Percentiles rank a stretch among this genome's conserved stretches.
phyloP scores from a whole-genome alignment of 1,139 yeast genomes.

The Pneumocystis jirovecii region DNA sequence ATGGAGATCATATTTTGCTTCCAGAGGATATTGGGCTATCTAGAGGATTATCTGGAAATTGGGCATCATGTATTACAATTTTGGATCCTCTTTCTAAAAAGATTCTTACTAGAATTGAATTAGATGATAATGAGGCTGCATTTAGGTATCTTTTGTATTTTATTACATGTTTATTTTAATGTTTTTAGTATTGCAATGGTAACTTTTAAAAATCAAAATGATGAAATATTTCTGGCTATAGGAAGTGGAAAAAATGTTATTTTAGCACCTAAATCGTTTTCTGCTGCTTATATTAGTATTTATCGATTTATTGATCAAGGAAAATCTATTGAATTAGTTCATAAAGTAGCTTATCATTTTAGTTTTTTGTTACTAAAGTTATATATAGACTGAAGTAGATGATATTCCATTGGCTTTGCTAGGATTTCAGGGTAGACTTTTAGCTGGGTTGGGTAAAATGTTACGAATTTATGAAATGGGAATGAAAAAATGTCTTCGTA shows the following conservation, averaged over 20 bases:
- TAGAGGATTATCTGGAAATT: constrained; percentile 18
- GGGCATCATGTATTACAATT: constrained; percentile 44
- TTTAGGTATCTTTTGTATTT: background rate
- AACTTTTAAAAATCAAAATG: constrained; percentile 26
- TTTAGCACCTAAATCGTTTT: constrained; percentile 27
- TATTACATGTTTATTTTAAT: background rate
- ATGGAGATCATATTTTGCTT: constrained; percentile 23
- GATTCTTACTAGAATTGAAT: constrained; percentile 30
- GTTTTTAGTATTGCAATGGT: constrained; percentile 24
- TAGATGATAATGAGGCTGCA: constrained; percentile 33
- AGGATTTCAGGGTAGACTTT: constrained; percentile 44
- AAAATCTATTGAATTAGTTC: constrained; percentile 35
- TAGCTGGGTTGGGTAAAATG: constrained; percentile 43
- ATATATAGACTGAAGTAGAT: constrained; percentile 35
- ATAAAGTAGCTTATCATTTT: constrained; percentile 23
- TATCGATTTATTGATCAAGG: constrained; percentile 31
- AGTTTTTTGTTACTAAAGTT: background rate
- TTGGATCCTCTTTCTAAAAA: constrained; percentile 29
- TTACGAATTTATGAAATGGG: constrained; percentile 64
- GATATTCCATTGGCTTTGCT: constrained; percentile 36
- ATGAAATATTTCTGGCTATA: constrained; percentile 30
- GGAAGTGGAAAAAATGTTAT: constrained; percentile 32
- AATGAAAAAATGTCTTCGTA: constrained; percentile 57
- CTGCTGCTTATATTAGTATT: constrained; percentile 30
- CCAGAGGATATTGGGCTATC: constrained; percentile 32